phyloP scores from a whole-genome alignment of 305 asterid genomes.

The Rubia tinctorum region DNA sequence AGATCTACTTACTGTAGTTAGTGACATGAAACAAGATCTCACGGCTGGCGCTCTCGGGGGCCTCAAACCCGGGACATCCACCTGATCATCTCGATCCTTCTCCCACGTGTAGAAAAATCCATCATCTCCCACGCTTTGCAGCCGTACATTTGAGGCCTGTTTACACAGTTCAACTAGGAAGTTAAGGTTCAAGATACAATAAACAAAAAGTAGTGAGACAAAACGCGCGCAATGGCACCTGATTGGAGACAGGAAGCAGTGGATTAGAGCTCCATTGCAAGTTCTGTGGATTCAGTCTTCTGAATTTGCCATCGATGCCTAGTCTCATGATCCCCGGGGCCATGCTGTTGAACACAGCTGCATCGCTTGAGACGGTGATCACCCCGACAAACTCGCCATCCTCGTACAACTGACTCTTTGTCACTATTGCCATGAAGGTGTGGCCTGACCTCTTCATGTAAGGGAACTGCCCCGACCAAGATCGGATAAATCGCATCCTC shows the following conservation, averaged over 20 bases:
- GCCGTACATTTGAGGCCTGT: constrained; percentile 57
- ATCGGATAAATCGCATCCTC: constrained; percentile 35
- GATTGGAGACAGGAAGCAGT: constrained; percentile 44
- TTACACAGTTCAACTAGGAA: background rate
- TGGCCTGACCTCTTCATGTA: constrained; percentile 51
- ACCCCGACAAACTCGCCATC: constrained; percentile 56
- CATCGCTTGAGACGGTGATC: constrained; percentile 70
- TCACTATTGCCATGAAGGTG: constrained; percentile 57
- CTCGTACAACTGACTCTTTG: constrained; percentile 60
- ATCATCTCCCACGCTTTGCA: constrained; percentile 32
- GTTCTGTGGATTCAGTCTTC: constrained; percentile 36
- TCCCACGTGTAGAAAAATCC: constrained; percentile 21
- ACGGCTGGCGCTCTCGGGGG: constrained; percentile 68
- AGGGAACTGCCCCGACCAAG: constrained; percentile 78
- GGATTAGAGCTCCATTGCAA: constrained; percentile 32
- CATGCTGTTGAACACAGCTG: constrained; percentile 42
- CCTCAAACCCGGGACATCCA: constrained; percentile 30
- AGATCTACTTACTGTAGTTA: too few species aligned
- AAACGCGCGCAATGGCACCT: too few species aligned
- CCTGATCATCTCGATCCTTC: constrained; percentile 31
- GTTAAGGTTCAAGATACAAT: too few species aligned
- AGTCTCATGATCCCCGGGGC: constrained; percentile 19
- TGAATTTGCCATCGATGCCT: constrained; percentile 29
- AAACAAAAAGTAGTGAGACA: background rate
- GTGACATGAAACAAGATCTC: constrained; percentile 25